These are phyloP conservation scores for Dendryphion nanum DNA, from an alignment of 2,329 filamentous ascomycete genomes.

Conservation along the genomic window DNA sequence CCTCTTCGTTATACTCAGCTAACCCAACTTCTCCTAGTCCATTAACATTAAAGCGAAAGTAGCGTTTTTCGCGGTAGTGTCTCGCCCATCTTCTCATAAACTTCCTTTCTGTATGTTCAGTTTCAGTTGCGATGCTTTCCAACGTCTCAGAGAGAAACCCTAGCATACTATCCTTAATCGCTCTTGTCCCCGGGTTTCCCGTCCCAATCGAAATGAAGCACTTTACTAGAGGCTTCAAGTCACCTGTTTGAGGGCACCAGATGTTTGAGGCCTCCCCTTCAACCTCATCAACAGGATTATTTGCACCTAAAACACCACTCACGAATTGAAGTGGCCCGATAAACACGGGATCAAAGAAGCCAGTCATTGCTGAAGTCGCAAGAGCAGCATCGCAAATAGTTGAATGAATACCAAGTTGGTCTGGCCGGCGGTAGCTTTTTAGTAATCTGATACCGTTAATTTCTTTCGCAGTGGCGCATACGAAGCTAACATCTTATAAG, in stretches of 20 bases:
- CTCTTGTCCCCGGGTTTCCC: slow-evolving; percentile 7
- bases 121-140: slow-evolving; percentile 8
- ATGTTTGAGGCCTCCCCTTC: slow-evolving; percentile 33
- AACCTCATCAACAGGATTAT: slow-evolving; percentile 46
- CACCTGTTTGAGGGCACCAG: slow-evolving; percentile 7
- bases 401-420: slow-evolving; percentile 2
- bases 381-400: slow-evolving; percentile 14
- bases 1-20: slow-evolving; percentile 7
- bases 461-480: slow-evolving; percentile 35
- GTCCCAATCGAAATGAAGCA: slow-evolving; percentile 11
- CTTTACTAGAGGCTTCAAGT: slow-evolving; percentile 11
- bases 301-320: slow-evolving; percentile 39
- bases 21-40: slow-evolving; percentile 8
- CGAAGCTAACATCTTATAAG: too few species aligned
- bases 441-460: slow-evolving; percentile 47
- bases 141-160: slow-evolving; percentile 5
- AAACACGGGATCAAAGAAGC: slow-evolving; percentile 34
- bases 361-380: slow-evolving; percentile 29
- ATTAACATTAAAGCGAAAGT: slow-evolving; percentile 10
- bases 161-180: slow-evolving; percentile 6
- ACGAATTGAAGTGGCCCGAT: slow-evolving; percentile 39
- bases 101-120: slow-evolving; percentile 6
- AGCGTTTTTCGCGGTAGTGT: slow-evolving; percentile 2
- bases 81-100: not conserved
- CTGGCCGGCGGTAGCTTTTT: slow-evolving; percentile 23